Conservation (phyloP, 2,329 filamentous ascomycete genomes). For the Epichloe coenophiala region DNA sequence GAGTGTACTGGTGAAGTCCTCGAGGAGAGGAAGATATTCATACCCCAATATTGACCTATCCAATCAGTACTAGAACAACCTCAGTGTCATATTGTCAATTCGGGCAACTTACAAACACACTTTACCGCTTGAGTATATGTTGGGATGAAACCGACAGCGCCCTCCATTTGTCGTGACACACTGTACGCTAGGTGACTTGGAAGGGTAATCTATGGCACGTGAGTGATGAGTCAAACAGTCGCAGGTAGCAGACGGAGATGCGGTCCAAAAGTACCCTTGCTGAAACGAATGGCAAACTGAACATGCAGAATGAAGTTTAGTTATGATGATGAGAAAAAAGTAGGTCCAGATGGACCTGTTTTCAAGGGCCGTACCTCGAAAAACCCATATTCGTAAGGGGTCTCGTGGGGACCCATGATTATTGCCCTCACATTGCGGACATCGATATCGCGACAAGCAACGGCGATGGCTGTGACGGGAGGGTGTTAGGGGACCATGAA, state of each 20-base stretch:
- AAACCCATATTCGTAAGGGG: conserved; percentile 93
- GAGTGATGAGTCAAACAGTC: neutral
- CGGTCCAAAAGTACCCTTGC: conserved; percentile 40
- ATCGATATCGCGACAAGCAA: conserved; percentile 76
- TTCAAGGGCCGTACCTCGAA: conserved; percentile 58
- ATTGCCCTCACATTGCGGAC: conserved; percentile 78
- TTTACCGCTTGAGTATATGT: conserved; percentile 84
- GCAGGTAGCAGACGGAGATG: neutral
- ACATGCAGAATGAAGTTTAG: neutral
- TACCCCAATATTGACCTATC: conserved; percentile 75
- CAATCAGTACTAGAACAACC: neutral
- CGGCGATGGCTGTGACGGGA: conserved; percentile 53
- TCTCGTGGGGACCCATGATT: conserved; percentile 85
- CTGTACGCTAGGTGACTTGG: conserved; percentile 46
- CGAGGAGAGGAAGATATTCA: conserved; percentile 5
- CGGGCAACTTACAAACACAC: conserved; percentile 64
- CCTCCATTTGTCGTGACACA: conserved; percentile 82
- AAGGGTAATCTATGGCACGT: conserved; percentile 58
- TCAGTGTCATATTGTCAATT: neutral
- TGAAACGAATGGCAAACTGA: conserved; percentile 66
- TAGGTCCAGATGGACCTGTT: neutral
- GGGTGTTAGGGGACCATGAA: neutral
- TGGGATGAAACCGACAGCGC: conserved; percentile 84
- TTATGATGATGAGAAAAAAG: neutral
- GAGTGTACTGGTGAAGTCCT: neutral